Evolutionary conservation across 2,329 filamentous ascomycete species (phyloP), one percentile per base, ranked within the genome.

Genomic region (Hypoxylon sp.): DNA sequence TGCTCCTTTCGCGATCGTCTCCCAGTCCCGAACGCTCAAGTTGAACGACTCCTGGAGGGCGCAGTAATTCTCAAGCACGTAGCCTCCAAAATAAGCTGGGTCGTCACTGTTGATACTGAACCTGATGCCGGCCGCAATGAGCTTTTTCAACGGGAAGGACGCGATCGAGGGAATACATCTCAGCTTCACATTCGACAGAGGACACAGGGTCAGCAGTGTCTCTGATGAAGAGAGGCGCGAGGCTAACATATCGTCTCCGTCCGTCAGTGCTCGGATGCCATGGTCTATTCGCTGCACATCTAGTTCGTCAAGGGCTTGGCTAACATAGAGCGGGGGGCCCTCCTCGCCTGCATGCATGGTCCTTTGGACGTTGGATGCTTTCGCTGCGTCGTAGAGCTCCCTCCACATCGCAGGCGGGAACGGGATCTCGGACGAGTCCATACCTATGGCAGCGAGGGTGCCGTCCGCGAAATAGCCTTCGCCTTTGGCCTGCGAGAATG

Each of bases 301-400:
- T 38, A 92, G 80, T 24, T 79, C 69, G 64, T 89, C 83, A 35
- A 92, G 76, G 1, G 89, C 87, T 21, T 79, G 78, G 20, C 76
- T 74, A 64, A 94, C 87, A 73, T 89, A 91, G 4, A 78, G 79
- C 3, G 86, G 75, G 13, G 88, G 87, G 0, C 88, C 89, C 70
- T 93, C 90, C 72, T 93, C 90, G 48, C 90, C 89, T 2, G 87
- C 89, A 71, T 93, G 90, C 2, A 89, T 86, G 0, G 90, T 93
- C n/a, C 85, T 78, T 23, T 79, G 76, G 47, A 89, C 79, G 0
- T 84, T 83, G 23, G 77, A 76, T 21, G 73, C 72, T 48, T 75
- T 73, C 0, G 84, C 87, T 17, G 79, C 77, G 1, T 70, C 74
- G 68, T 88, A 94, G 31, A 90, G 76, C 31, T 84, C 80, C 47